Evolutionary conservation across 225 moss, liverwort and hornwort genomes (phyloP), one percentile per base, ranked within the genome.

Genomic region (Pseudoscleropodium purum): DNA sequence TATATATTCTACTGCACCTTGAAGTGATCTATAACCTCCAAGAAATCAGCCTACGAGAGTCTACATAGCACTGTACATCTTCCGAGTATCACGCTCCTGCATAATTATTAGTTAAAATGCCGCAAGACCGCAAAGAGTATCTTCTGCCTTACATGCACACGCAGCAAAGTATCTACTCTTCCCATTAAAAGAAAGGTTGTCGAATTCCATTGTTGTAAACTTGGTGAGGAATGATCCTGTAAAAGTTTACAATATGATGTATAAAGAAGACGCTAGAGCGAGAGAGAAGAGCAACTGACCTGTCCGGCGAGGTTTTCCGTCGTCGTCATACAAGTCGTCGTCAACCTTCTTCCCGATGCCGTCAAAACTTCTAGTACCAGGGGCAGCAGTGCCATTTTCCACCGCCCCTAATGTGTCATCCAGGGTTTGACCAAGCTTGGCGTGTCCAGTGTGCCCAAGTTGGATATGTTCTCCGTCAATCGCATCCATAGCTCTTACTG

Each of bases 241-340:
- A 67, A 24, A 66, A 33, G 5, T 34, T 39, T 24, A 18, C 26
- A 27, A 33, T 67, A 41, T 34, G 70, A 43, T 36, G 27, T 5
- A 13, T 23, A 45, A 57, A 76, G 45, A 59, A 56, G 11, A 37
- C 41, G 20, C 34, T 51, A 64, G 51, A 72, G 33, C 15, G 21
- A 76, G 47, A 75, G 24, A 75, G 63, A 81, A 84, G 83, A 56
- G 87, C 27, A 43, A 95, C 19, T 52, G 43, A 86, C 97, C 97
- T 89, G 89, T 94, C n/a, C 97, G 92, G 8, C 77, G 85, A 52
- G 92, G 90, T 72, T 79, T 96, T 56, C 95, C 93, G 52, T 97
- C 97, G 14, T 97, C 97, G n/a, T 97, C 97, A 60, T 72, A 90
- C 56, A 87, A 39, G 8, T 15, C 57, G 64, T 73, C 52, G 23